Evolutionary conservation across 2,329 filamentous ascomycete genomes (phyloP).

Genomic region (Chaetomium globosum): DNA sequence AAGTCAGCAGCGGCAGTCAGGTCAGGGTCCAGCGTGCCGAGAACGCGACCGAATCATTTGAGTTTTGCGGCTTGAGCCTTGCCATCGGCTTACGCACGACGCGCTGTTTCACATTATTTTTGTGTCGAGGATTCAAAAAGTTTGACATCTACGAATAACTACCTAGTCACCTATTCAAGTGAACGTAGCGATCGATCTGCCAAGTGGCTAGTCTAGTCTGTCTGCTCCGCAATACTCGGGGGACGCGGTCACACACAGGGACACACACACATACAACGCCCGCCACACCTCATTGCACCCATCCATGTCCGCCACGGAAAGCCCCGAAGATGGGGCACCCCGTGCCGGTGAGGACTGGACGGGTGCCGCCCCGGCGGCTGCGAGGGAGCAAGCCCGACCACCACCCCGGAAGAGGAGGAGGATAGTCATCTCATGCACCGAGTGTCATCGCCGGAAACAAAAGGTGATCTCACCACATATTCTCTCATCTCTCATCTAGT

Average conservation of each 20-base stretch:
- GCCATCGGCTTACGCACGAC: background rate
- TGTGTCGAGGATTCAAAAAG: background rate
- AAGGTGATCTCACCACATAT: slow-evolving; percentile 46
- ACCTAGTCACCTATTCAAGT: background rate
- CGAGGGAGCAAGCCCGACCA: slow-evolving; percentile 36
- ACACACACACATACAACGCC: no score
- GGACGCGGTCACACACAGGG: background rate
- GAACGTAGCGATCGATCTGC: background rate
- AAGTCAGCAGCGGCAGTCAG: background rate
- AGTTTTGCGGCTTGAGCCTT: background rate
- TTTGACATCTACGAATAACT: background rate
- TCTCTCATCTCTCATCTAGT: background rate
- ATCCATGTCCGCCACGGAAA: slow-evolving; percentile 18
- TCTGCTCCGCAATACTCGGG: background rate
- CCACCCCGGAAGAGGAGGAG: slow-evolving; percentile 60
- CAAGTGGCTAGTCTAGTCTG: background rate
- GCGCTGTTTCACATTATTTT: background rate
- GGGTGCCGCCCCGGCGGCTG: background rate
- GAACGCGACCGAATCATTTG: background rate
- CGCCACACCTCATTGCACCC: background rate
- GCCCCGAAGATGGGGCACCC: slow-evolving; percentile 20
- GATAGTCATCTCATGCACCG: slow-evolving; percentile 64
- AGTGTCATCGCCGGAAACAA: slow-evolving; percentile 66
- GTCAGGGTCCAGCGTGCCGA: background rate
- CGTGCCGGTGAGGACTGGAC: slow-evolving; percentile 4